A percentile compares a stretch with the other conserved stretches of the same genome.
These are phyloP conservation scores for Dioscorea cayenensis DNA, from an alignment of 116 monocot genomes.

Conservation along the genomic window DNA sequence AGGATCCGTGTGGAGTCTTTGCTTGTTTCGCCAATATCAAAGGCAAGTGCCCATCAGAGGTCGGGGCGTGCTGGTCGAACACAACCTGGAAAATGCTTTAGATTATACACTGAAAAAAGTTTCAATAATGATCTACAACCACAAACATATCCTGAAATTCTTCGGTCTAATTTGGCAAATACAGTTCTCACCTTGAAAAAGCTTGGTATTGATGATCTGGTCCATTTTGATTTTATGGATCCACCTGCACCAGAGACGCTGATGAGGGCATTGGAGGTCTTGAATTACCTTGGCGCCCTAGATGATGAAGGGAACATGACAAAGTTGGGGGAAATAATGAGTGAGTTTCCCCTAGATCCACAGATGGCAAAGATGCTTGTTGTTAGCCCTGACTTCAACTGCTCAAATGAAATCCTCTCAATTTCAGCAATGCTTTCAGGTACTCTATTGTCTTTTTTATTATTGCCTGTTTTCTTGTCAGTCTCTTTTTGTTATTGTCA, in stretches of 20 bases:
- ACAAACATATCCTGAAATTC: constrained; percentile 93
- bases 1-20: constrained; percentile 43
- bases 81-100: constrained; percentile 61
- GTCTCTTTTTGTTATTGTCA: neutral
- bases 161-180: constrained; percentile 70
- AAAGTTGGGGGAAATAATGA: constrained; percentile 78
- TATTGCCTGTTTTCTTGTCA: constrained; percentile 3
- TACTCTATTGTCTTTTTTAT: constrained; percentile 12
- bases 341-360: constrained; percentile 89
- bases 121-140: constrained; percentile 72
- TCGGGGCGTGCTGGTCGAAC: constrained; percentile 53
- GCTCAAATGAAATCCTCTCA: constrained; percentile 87
- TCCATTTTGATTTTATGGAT: constrained; percentile 92
- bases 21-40: constrained; percentile 41
- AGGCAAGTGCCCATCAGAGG: constrained; percentile 46
- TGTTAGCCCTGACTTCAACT: constrained; percentile 70
- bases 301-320: constrained; percentile 88
- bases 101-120: constrained; percentile 68
- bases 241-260: constrained; percentile 84
- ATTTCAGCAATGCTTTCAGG: constrained; percentile 96
- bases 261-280: constrained; percentile 74
- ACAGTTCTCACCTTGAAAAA: constrained; percentile 79
- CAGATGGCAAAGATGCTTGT: constrained; percentile 95
- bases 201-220: constrained; percentile 83
- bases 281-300: constrained; percentile 73